A percentile compares a stretch with the other conserved stretches of the same genome.
phyloP scores from a whole-genome alignment of 176 grass and related monocot species.

The barley (Hordeum vulgare) region DNA sequence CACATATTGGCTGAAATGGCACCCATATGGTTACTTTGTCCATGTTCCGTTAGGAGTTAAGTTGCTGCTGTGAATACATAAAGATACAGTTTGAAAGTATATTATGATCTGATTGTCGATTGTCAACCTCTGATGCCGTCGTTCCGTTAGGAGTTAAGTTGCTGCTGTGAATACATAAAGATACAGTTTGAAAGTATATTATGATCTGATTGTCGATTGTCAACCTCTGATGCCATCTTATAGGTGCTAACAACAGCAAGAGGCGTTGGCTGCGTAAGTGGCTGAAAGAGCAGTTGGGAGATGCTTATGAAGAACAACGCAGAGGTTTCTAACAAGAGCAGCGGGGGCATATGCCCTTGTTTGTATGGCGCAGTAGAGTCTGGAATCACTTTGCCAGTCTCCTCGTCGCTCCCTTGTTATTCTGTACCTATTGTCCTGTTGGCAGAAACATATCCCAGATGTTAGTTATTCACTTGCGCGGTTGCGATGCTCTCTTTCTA shows the following conservation, averaged over 20 bases:
- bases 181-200: not conserved
- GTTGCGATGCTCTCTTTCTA: not conserved
- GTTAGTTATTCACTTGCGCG: not conserved
- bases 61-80: not conserved
- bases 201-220: conserved; percentile 1
- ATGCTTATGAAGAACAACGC: not conserved
- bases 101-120: conserved; percentile 7
- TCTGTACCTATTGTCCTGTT: not conserved
- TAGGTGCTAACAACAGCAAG: conserved; percentile 7
- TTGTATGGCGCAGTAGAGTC: not conserved
- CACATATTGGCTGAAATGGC: not conserved
- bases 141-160: no score
- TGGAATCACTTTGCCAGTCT: not conserved
- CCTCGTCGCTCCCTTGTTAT: not conserved
- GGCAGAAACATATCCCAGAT: not conserved
- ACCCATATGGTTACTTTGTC: not conserved
- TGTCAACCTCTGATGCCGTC: not conserved
- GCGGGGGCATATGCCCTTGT: not conserved
- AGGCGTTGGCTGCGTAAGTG: not conserved
- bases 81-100: not conserved
- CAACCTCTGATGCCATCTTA: not conserved
- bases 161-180: not conserved
- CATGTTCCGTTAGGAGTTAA: not conserved
- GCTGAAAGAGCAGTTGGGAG: not conserved
- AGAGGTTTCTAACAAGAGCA: not conserved